Evolutionary conservation across 345 rosid species (phyloP).

Genomic region (Salix dunnii): DNA sequence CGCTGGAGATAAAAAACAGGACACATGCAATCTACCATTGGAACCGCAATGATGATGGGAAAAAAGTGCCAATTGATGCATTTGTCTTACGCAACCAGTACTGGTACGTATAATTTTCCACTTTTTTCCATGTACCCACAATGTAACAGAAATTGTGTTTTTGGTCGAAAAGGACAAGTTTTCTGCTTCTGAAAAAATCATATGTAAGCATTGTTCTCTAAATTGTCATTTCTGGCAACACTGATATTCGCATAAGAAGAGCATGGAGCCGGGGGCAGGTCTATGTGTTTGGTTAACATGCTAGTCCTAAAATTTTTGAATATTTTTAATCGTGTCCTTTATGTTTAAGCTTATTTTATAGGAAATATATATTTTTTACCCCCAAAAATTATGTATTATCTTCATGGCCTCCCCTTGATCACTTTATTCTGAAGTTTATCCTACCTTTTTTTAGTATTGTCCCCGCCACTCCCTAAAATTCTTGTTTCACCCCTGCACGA

Average conservation of each 20-base stretch:
- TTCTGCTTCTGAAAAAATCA: not conserved
- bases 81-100: constrained; percentile 63
- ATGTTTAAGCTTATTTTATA: not conserved
- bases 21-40: constrained; percentile 87
- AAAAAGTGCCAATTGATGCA: constrained; percentile 61
- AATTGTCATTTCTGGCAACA: not conserved
- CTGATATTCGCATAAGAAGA: not conserved
- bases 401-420: too few species aligned
- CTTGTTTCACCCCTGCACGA: too few species aligned
- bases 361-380: not conserved
- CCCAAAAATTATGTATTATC: not conserved
- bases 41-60: constrained; percentile 92
- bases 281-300: not conserved
- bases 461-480: too few species aligned
- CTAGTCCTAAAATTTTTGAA: not conserved
- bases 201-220: not conserved
- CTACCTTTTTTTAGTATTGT: too few species aligned
- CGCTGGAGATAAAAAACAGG: constrained; percentile 74
- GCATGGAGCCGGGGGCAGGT: not conserved
- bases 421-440: too few species aligned
- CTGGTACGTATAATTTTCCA: constrained; percentile 45
- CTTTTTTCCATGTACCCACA: not conserved
- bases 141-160: not conserved
- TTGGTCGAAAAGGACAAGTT: not conserved
- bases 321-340: not conserved